A percentile compares a stretch with the other conserved stretches of the same genome.
Evolutionary conservation across 2,329 filamentous ascomycete genomes (phyloP).

Genomic region (Cladobotryum protrusum): DNA sequence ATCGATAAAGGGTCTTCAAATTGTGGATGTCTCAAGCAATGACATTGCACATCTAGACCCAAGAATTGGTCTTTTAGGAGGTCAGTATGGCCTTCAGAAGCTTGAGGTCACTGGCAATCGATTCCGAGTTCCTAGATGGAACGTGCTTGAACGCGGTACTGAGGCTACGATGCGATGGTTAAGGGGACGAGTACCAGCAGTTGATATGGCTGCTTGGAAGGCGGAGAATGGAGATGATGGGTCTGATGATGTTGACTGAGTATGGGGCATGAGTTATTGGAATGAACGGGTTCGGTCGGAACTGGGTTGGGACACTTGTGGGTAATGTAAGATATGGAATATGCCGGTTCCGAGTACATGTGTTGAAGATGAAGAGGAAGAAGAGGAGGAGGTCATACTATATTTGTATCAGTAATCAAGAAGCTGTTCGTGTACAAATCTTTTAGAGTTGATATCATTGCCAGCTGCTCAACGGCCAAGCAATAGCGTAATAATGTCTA

Average conservation of each 20-base stretch:
- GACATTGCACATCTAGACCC: slow-evolving; percentile 78
- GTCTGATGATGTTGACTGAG: slow-evolving; percentile 17
- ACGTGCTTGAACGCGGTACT: slow-evolving; percentile 78
- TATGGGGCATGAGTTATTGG: neutral
- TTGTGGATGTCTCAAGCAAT: slow-evolving; percentile 78
- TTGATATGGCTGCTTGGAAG: slow-evolving; percentile 52
- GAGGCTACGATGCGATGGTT: slow-evolving; percentile 79
- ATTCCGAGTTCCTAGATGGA: slow-evolving; percentile 81
- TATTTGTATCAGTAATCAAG: too few species aligned
- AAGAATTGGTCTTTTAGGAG: slow-evolving; percentile 69
- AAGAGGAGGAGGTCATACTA: too few species aligned
- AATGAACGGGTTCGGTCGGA: neutral
- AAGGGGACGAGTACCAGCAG: slow-evolving; percentile 64
- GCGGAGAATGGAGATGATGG: slow-evolving; percentile 36
- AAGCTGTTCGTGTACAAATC: too few species aligned
- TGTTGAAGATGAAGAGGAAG: too few species aligned
- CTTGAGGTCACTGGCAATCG: slow-evolving; percentile 79
- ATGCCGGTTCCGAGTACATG: too few species aligned
- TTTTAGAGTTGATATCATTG: too few species aligned
- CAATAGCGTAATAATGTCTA: too few species aligned
- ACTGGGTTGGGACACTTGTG: too few species aligned
- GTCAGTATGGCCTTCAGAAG: slow-evolving; percentile 51
- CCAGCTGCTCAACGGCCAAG: too few species aligned
- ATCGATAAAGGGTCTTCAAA: slow-evolving; percentile 64
- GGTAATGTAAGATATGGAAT: too few species aligned